These are phyloP conservation scores for Somion occarium DNA, from an alignment of 1,284 basidiomycete species.

Conservation along the genomic window DNA sequence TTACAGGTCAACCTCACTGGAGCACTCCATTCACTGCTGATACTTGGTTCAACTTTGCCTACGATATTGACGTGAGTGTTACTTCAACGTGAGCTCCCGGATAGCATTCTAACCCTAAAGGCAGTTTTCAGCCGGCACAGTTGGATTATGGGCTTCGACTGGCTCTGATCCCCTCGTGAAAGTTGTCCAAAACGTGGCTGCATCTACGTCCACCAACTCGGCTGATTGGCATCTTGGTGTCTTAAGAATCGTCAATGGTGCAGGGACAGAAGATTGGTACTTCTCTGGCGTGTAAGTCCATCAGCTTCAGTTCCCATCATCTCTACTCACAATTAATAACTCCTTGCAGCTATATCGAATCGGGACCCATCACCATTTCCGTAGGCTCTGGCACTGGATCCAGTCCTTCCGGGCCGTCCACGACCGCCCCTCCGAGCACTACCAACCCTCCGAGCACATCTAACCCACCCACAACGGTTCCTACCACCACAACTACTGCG, in stretches of 20 bases:
- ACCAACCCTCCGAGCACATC: slow-evolving; percentile 15
- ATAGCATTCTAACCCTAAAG: background rate
- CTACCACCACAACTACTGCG: slow-evolving; percentile 29
- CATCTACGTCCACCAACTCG: slow-evolving; percentile 54
- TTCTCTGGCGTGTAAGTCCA: slow-evolving; percentile 45
- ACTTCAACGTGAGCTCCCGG: slow-evolving; percentile 6
- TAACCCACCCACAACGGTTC: slow-evolving; percentile 16
- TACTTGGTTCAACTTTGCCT: slow-evolving; percentile 63
- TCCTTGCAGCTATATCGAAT: slow-evolving; percentile 37
- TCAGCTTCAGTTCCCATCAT: background rate
- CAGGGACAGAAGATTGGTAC: slow-evolving; percentile 51
- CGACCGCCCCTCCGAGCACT: slow-evolving; percentile 15
- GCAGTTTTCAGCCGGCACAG: slow-evolving; percentile 48
- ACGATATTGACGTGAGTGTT: slow-evolving; percentile 48
- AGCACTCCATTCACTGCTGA: slow-evolving; percentile 45
- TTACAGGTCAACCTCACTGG: slow-evolving; percentile 45
- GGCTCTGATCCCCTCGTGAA: slow-evolving; percentile 43
- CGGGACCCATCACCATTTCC: slow-evolving; percentile 47
- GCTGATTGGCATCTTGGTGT: slow-evolving; percentile 63
- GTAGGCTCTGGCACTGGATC: slow-evolving; percentile 35
- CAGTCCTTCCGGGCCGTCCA: slow-evolving; percentile 21
- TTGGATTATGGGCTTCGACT: slow-evolving; percentile 57
- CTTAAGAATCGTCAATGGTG: slow-evolving; percentile 46
- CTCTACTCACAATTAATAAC: background rate
- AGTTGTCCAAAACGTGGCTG: slow-evolving; percentile 44